Evolutionary conservation across 352 stramenopile genomes (phyloP).

Genomic region (Thraustotheca clavata): DNA sequence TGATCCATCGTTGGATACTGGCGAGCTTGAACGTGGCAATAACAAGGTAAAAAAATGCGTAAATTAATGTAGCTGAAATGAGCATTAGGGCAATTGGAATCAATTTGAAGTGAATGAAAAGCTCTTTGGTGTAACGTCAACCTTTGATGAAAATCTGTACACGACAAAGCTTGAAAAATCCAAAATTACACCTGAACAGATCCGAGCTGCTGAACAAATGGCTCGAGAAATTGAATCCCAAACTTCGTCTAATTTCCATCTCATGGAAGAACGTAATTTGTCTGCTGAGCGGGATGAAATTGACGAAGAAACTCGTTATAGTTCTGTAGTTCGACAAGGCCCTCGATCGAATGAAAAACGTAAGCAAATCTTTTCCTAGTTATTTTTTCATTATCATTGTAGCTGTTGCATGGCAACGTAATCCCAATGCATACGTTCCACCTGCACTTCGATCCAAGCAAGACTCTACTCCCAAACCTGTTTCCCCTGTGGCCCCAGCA

Average conservation of each 20-base stretch:
- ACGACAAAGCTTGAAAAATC: constrained; percentile 94
- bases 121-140: constrained; percentile 92
- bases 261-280: constrained; percentile 92
- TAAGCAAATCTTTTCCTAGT: neutral
- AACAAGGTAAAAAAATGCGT: constrained; percentile 27
- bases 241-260: constrained; percentile 88
- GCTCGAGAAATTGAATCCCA: constrained; percentile 93
- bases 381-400: constrained; percentile 2
- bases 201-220: constrained; percentile 85
- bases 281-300: constrained; percentile 63
- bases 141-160: constrained; percentile 98
- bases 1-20: constrained; percentile 66
- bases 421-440: constrained; percentile 50
- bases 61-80: constrained; percentile 10
- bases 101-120: constrained; percentile 96
- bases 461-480: neutral
- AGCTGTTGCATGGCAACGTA: constrained; percentile 15
- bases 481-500: neutral
- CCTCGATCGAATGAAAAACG: constrained; percentile 24
- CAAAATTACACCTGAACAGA: constrained; percentile 85
- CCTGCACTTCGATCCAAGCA: constrained; percentile 41
- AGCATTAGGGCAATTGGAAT: constrained; percentile 83
- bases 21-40: constrained; percentile 48
- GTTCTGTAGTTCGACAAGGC: constrained; percentile 74
- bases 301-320: constrained; percentile 95